Conservation (phyloP, 495 filamentous ascomycete genomes). For the Talaromyces stipitatus region DNA sequence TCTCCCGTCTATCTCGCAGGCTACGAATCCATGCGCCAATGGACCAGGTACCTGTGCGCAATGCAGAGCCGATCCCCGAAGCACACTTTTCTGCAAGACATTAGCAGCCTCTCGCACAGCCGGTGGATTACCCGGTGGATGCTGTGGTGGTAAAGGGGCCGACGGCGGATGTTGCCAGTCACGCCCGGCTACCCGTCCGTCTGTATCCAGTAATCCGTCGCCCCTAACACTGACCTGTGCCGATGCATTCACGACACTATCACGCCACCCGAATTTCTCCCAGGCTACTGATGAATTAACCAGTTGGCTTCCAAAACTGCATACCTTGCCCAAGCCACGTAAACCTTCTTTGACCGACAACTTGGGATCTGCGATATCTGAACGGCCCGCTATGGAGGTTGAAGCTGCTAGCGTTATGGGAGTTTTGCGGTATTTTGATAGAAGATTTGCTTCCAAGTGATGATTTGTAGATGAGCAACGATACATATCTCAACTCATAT, state of each 20-base stretch:
- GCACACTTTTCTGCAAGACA: constrained; percentile 79
- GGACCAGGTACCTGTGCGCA: constrained; percentile 76
- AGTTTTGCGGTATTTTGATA: constrained; percentile 75
- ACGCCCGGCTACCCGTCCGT: constrained; percentile 10
- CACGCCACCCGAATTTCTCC: constrained; percentile 71
- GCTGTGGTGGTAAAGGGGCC: constrained; percentile 38
- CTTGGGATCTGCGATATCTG: constrained; percentile 8
- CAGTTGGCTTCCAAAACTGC: constrained; percentile 66
- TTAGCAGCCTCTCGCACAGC: constrained; percentile 57
- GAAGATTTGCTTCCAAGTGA: constrained; percentile 55
- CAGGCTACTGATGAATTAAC: constrained; percentile 67
- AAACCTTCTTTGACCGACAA: constrained; percentile 24
- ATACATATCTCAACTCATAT: neutral
- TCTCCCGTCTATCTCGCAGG: constrained; percentile 32
- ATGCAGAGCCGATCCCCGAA: constrained; percentile 68
- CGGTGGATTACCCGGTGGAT: constrained; percentile 36
- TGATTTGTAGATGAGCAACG: neutral
- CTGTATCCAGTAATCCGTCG: constrained; percentile 11
- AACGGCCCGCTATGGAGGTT: constrained; percentile 63
- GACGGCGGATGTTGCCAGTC: constrained; percentile 48
- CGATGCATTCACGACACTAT: constrained; percentile 75
- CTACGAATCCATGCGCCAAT: constrained; percentile 51
- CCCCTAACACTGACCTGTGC: constrained; percentile 54
- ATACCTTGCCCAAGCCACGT: constrained; percentile 44
- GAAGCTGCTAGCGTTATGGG: constrained; percentile 84